Base-by-base conservation (phyloP, 164 flowering plant species). In the Kalanchoe fedtschenkoi region DNA sequence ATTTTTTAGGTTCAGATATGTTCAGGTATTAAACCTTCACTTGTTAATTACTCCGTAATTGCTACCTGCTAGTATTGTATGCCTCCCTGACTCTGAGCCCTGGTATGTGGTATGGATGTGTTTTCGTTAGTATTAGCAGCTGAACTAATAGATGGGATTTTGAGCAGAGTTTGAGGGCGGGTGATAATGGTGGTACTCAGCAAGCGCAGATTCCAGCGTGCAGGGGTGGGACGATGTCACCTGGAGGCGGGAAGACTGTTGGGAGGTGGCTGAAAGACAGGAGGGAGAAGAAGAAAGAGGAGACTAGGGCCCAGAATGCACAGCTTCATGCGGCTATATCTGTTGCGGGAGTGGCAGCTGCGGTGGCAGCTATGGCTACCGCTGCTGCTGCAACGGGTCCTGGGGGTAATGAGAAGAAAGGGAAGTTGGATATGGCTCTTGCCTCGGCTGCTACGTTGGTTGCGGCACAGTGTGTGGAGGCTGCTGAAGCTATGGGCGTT, bases 401-500 rank as follows among this genome's bases (percentile, higher is more conserved):
- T 3, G 72, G 74, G 10, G 75, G 78, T 56, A 76, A 78, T 29
- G 87, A 81, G 30, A 77, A 74, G 33, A 61, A 58, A 57, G 79
- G 76, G 0, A 79, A 79, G 75, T 78, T 80, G 0, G 83, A 83
- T 65, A 70, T 71, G 79, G 91, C 86, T 0, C 74, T 85, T 39
- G 91, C 88, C 0, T 81, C 91, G 0, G 91, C 91, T 1, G 91
- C 87, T 0, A 81, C 84, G 4, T 64, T 85, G 47, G 91, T 85
- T 15, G 91, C 91, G 7, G 91, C 91, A 0, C 87, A 81, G 62
- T 85, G 91, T 58, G 88, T 83, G 63, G 91, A 85, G 71, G 83
- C 83, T 26, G 91, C 91, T 0, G 87, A 85, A 65, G 64, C 77
- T 2, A 68, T 83, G 84, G 91, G 91, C 35, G 87, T 83, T 11